These are phyloP conservation scores for Epichloe sylvatica DNA, from an alignment of 2,329 filamentous ascomycete genomes.

Conservation along the genomic window DNA sequence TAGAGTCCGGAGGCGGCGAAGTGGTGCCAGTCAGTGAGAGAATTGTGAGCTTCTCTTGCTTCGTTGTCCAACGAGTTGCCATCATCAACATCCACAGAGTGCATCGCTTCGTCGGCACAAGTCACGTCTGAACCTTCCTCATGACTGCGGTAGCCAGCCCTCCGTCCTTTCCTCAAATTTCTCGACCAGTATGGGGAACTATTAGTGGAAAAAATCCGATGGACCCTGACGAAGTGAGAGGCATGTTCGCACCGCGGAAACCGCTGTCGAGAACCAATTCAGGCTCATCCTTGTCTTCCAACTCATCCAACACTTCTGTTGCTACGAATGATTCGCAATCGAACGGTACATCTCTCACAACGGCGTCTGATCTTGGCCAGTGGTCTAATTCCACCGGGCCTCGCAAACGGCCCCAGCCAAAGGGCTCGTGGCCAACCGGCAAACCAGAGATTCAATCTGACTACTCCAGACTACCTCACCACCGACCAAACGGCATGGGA, in stretches of 20 bases:
- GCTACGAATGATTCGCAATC: conserved; percentile 45
- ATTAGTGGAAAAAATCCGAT: conserved; percentile 51
- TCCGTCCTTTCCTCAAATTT: conserved; percentile 50
- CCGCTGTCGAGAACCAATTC: conserved; percentile 77
- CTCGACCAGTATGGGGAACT: conserved; percentile 49
- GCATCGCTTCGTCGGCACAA: conserved; percentile 9
- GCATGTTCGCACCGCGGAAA: conserved; percentile 85
- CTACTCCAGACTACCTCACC: conserved; percentile 30
- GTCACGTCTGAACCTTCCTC: conserved; percentile 21
- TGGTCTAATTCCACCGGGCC: conserved; percentile 34
- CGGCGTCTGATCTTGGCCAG: conserved; percentile 33
- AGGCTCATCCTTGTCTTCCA: conserved; percentile 68
- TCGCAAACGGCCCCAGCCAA: conserved; percentile 38
- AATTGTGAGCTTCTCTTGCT: not conserved
- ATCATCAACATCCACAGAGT: conserved; percentile 5
- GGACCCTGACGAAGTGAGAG: conserved; percentile 71
- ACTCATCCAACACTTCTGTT: conserved; percentile 48
- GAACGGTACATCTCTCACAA: conserved; percentile 43
- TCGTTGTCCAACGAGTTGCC: not conserved
- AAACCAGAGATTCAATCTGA: conserved; percentile 36
- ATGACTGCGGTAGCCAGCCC: conserved; percentile 58
- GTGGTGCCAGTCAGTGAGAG: conserved; percentile 10
- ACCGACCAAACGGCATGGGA: conserved; percentile 29
- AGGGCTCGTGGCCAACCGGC: conserved; percentile 34
- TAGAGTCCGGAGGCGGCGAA: conserved; percentile 8